Evolutionary conservation across 345 rosid genomes (phyloP).

Genomic region (Cardamine resedifolia): DNA sequence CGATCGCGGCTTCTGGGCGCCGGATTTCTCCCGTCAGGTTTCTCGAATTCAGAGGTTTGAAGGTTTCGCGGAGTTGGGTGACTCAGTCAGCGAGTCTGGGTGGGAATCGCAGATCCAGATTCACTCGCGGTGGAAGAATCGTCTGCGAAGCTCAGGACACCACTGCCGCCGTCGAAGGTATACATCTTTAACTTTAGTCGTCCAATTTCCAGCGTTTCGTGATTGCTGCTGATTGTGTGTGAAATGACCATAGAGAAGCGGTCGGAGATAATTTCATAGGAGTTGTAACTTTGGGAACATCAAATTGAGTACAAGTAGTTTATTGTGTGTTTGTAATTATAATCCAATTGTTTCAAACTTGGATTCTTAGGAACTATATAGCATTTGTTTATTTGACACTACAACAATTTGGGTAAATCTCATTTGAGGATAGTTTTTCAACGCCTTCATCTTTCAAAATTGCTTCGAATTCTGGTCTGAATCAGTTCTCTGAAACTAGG

Average conservation of each 20-base stretch:
- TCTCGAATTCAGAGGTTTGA: conserved; percentile 30
- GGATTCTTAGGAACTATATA: not conserved
- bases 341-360: too few relatives aligned
- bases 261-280: too few relatives aligned
- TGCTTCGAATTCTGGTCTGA: conserved; percentile 3
- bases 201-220: too few relatives aligned
- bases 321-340: too few relatives aligned
- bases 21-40: conserved; percentile 21
- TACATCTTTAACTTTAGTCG: not conserved
- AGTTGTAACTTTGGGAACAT: too few relatives aligned
- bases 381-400: not conserved
- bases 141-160: conserved; percentile 36
- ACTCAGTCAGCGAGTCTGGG: conserved; percentile 13
- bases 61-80: conserved; percentile 26
- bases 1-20: conserved; percentile 21
- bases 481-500: not conserved
- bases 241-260: too few relatives aligned
- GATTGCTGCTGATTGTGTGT: too few relatives aligned
- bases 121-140: conserved; percentile 25
- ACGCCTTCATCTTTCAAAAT: not conserved
- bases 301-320: too few relatives aligned
- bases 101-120: not conserved
- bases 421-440: not conserved
- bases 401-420: not conserved
- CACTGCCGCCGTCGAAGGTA: conserved; percentile 36